Evolutionary conservation across 2,329 filamentous ascomycete genomes (phyloP), one percentile per base, ranked within the genome.

Genomic region (Ceratocystis colombiana): DNA sequence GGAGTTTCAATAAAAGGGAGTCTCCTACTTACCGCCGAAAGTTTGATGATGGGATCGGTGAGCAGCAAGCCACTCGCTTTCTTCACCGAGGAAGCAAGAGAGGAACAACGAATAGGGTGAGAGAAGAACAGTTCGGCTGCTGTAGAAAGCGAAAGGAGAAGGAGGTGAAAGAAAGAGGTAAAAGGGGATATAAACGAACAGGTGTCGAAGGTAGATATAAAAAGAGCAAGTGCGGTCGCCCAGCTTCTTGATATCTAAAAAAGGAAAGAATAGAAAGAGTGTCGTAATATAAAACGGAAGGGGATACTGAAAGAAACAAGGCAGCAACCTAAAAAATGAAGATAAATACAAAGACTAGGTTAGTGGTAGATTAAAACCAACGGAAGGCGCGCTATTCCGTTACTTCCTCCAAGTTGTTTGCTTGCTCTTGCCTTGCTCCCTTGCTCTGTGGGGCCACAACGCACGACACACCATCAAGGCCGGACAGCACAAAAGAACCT

Each of bases 391-490:
- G 53, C 28, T 30, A 17, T 30, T 10, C 28, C 53, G 53, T n/a
- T 12, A 33, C 15, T 30, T 59, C 28, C 28, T 25, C 25, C 46
- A 50, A 30, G 17, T 0, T 59, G 53, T 59, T 59, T 59, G 53
- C 53, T 30, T 30, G 53, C 33, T 59, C 53, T 59, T 59, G 28
- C 53, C 28, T 33, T 59, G 53, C 33, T 59, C 53, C 33, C 33
- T 59, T 59, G 25, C 28, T 59, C 17, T 25, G 53, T 59, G 53
- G 53, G 33, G 53, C 53, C 53, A 59, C 53, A 59, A 59, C 28
- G 53, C 53, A 59, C 28, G 53, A 59, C 53, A 59, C 53, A 33
- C 53, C 53, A 59, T 59, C 25, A 59, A 59, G 53, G 4, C 53
- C 53, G 12, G 50, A 28, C 7, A 25, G 25, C 53, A 57, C 53